These are phyloP conservation scores for Stylonectria norvegica DNA, from an alignment of 2,329 filamentous ascomycete genomes.

Conservation along the genomic window DNA sequence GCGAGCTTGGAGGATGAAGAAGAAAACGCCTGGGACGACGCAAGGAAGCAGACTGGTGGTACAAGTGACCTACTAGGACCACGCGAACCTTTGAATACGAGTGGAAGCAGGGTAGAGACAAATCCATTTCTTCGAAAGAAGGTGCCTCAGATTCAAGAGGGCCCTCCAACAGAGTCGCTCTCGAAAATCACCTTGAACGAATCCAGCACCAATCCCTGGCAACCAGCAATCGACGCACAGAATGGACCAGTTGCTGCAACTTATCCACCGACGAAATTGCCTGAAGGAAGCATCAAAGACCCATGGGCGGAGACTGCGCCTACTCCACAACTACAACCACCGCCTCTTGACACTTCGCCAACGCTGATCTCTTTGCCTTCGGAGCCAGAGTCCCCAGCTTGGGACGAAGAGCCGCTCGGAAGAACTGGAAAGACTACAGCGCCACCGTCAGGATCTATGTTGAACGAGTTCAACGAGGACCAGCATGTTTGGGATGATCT, in stretches of 20 bases:
- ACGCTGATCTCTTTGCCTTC: conserved; percentile 36
- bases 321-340: conserved; percentile 26
- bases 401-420: conserved; percentile 36
- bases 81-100: conserved; percentile 34
- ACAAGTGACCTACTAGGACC: conserved; percentile 16
- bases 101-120: conserved; percentile 38
- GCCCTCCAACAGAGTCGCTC: conserved; percentile 36
- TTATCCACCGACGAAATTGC: conserved; percentile 8
- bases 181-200: conserved; percentile 43
- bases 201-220: conserved; percentile 36
- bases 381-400: conserved; percentile 36
- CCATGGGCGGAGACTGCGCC: conserved; percentile 28
- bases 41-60: conserved; percentile 17
- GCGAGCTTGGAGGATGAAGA: conserved; percentile 23
- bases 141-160: conserved; percentile 25
- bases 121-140: conserved; percentile 55
- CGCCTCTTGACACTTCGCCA: conserved; percentile 28
- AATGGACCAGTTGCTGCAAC: conserved; percentile 8
- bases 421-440: conserved; percentile 24
- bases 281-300: conserved; percentile 28
- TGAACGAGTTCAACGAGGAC: conserved; percentile 38
- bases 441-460: conserved; percentile 24
- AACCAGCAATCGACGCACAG: conserved; percentile 23
- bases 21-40: conserved; percentile 32
- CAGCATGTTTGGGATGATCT: conserved; percentile 51